These are phyloP conservation scores for Cantharellus cinnabarinus DNA, from an alignment of 768 basidiomycete species.

Conservation along the genomic window DNA sequence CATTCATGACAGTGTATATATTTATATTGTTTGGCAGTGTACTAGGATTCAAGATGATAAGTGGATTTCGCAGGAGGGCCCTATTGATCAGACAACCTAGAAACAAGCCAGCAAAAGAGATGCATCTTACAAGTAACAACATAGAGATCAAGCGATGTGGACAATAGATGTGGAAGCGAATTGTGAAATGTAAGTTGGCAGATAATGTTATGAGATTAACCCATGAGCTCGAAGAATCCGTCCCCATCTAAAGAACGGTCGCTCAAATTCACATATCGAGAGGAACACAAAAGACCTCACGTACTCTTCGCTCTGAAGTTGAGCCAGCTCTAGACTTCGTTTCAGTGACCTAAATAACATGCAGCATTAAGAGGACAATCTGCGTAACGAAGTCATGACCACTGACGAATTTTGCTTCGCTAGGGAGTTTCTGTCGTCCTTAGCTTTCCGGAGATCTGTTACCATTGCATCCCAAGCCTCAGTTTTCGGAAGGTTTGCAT, in stretches of 20 bases:
- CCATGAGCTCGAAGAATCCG: conserved; percentile 32
- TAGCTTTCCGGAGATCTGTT: conserved; percentile 49
- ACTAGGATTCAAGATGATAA: no score
- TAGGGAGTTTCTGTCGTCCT: conserved; percentile 53
- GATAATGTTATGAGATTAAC: conserved; percentile 20
- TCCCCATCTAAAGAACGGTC: conserved; percentile 34
- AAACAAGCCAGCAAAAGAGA: no score
- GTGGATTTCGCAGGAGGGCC: no score
- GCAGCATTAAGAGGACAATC: background rate
- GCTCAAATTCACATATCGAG: conserved; percentile 4
- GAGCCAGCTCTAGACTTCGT: conserved; percentile 44
- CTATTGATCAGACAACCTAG: no score
- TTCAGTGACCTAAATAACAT: conserved; percentile 22
- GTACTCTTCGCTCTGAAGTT: conserved; percentile 65
- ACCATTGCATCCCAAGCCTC: conserved; percentile 71
- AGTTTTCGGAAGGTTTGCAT: conserved; percentile 57
- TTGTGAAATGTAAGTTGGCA: background rate
- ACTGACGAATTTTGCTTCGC: conserved; percentile 66
- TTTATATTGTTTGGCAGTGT: no score
- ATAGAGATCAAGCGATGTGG: no score
- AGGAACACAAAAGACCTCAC: conserved; percentile 15
- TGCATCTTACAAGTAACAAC: no score
- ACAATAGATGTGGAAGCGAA: no score
- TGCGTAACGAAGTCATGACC: conserved; percentile 7
- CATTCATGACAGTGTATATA: no score